Conservation (phyloP, 306 rosid genomes). For the Prunus salicina region DNA sequence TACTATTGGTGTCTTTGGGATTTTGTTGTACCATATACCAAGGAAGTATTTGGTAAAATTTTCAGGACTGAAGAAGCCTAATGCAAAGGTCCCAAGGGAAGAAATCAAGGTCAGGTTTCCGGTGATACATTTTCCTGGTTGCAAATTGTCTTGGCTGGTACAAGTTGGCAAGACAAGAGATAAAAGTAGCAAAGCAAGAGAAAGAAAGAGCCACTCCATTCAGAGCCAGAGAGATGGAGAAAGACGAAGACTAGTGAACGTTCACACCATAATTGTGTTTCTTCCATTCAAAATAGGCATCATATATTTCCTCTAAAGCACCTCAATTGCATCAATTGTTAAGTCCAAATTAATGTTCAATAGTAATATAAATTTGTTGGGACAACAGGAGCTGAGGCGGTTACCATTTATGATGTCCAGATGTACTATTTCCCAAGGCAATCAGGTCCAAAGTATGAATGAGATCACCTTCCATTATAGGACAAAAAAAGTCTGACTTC, state of each 20-base stretch:
- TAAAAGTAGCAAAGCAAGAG: neutral
- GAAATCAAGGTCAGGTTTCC: conserved; percentile 49
- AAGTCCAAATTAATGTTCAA: neutral
- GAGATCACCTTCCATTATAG: neutral
- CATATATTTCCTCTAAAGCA: neutral
- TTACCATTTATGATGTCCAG: neutral
- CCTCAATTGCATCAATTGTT: neutral
- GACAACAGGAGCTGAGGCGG: neutral
- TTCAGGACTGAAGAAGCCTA: conserved; percentile 63
- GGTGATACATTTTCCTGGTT: conserved; percentile 17
- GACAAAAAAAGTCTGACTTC: neutral
- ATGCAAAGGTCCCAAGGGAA: conserved; percentile 26
- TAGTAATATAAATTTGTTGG: neutral
- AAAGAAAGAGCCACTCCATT: neutral
- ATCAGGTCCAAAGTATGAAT: neutral
- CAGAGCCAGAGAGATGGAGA: neutral
- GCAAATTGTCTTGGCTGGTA: neutral
- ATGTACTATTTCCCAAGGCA: neutral
- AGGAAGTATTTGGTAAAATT: conserved; percentile 51
- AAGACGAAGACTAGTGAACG: neutral
- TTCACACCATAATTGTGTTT: neutral
- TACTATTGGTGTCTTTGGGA: conserved; percentile 13
- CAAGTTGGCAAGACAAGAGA: neutral
- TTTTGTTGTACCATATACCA: conserved; percentile 21
- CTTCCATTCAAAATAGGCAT: neutral